Evolutionary conservation across 441 rosid genomes (phyloP).

Genomic region (Rhodomyrtus psidioides): DNA sequence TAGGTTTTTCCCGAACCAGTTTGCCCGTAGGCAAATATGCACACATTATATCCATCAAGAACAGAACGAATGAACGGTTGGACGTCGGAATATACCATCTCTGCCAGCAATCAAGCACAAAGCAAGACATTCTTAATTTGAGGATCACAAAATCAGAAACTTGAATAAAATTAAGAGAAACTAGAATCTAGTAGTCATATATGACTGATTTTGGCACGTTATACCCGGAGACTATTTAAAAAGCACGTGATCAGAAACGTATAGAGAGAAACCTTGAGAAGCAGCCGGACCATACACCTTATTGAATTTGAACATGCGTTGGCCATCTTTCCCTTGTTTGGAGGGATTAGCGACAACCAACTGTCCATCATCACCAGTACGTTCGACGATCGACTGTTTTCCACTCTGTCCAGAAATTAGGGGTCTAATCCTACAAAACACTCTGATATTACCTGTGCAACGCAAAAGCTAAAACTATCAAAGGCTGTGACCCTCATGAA

Average conservation of each 20-base stretch:
- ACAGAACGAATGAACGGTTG: conserved; percentile 53
- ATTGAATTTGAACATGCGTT: conserved; percentile 58
- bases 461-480: neutral
- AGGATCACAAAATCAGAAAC: neutral
- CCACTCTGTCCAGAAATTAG: conserved; percentile 50
- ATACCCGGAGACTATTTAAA: neutral
- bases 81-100: conserved; percentile 46
- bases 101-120: conserved; percentile 25
- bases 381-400: conserved; percentile 39
- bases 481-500: neutral
- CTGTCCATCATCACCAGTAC: conserved; percentile 66
- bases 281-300: conserved; percentile 61
- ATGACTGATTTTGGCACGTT: neutral
- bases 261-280: conserved; percentile 62
- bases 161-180: neutral
- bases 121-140: conserved; percentile 1
- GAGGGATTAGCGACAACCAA: conserved; percentile 56
- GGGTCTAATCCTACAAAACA: conserved; percentile 79
- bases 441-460: conserved; percentile 81
- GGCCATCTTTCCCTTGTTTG: conserved; percentile 74
- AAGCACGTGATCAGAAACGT: neutral
- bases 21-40: conserved; percentile 75
- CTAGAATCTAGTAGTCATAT: neutral
- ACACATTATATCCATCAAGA: conserved; percentile 59
- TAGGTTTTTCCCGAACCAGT: conserved; percentile 75